Base-by-base conservation (phyloP, 768 basidiomycete species). In the Amanita rimosa region DNA sequence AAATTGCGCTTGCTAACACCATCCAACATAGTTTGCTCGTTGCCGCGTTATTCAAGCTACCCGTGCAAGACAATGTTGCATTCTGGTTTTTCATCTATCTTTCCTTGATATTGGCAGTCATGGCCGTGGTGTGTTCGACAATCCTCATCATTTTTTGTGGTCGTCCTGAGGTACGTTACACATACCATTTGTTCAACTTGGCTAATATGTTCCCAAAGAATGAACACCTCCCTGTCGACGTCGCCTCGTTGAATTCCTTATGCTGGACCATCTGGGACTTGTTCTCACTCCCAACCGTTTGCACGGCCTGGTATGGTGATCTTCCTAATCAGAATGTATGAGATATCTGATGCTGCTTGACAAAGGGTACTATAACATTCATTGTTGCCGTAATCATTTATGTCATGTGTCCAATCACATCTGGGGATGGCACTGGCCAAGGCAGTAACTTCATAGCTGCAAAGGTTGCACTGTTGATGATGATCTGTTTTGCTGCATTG, bases 71-170 rank as follows among this genome's bases (percentile, higher is more conserved):
- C 19, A 14, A 17, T 22, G 13, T 4, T 2, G 14, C 21, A 6
- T 49, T 42, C 41, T 42, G 48, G 41, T 49, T 49, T 17, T 42
- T 42, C 34, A 8, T 21, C 27, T 33, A n/a, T 22, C 33, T 31
- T 21, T 49, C 48, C 3, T 3, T 35, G 26, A 2, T 49, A 19
- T 40, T 27, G 19, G 48, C 48, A 19, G 14, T 17, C 33, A 42
- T 42, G 31, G 39, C 31, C 14, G 3, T 49, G 31, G n/a, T 35
- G 3, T 24, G 21, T 19, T 49, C 48, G 7, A 49, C 38, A 3
- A 40, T 42, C 16, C 39, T 49, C 29, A 35, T 49, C 37, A 33
- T 49, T 14, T 19, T 22, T n/a, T 49, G 4, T 17, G 13, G 29
- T 19, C n/a, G 17, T 16, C 6, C 3, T 17, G 10, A 21, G 39